These are phyloP conservation scores for Bipolaris bicolor DNA, from an alignment of 2,329 filamentous ascomycete species.

Conservation along the genomic window DNA sequence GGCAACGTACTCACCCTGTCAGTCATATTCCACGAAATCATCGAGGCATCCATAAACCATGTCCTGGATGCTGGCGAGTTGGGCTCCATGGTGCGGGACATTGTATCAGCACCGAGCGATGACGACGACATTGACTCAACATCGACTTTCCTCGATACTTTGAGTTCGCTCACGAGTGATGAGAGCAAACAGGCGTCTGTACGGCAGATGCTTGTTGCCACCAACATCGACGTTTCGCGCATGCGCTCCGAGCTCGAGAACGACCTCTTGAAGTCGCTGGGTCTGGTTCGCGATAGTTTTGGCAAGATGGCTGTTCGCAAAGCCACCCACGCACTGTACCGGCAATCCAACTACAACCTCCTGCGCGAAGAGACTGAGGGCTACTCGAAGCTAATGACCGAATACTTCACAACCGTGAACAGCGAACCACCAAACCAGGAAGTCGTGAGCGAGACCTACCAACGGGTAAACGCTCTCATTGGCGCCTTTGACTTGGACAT, in stretches of 20 bases:
- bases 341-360: constrained; percentile 95
- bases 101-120: constrained; percentile 62
- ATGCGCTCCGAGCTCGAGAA: constrained; percentile 87
- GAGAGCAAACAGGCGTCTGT: constrained; percentile 66
- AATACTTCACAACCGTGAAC: constrained; percentile 88
- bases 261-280: constrained; percentile 73
- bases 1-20: constrained; percentile 73
- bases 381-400: constrained; percentile 93
- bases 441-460: constrained; percentile 83
- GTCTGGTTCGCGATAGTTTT: constrained; percentile 86
- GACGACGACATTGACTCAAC: constrained; percentile 54
- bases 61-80: constrained; percentile 71
- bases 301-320: constrained; percentile 82
- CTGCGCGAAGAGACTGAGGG: constrained; percentile 95
- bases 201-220: constrained; percentile 72
- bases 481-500: constrained; percentile 97
- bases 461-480: constrained; percentile 90
- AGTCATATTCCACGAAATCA: constrained; percentile 82
- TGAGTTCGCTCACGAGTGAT: constrained; percentile 78
- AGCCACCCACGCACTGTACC: constrained; percentile 90
- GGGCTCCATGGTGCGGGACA: constrained; percentile 74
- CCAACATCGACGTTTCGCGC: constrained; percentile 71
- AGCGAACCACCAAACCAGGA: constrained; percentile 75
- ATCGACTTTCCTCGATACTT: constrained; percentile 79
- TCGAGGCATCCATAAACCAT: constrained; percentile 74